Conservation (phyloP, 192 early-diverging fungal genomes). For the Linnemannia elongata region DNA sequence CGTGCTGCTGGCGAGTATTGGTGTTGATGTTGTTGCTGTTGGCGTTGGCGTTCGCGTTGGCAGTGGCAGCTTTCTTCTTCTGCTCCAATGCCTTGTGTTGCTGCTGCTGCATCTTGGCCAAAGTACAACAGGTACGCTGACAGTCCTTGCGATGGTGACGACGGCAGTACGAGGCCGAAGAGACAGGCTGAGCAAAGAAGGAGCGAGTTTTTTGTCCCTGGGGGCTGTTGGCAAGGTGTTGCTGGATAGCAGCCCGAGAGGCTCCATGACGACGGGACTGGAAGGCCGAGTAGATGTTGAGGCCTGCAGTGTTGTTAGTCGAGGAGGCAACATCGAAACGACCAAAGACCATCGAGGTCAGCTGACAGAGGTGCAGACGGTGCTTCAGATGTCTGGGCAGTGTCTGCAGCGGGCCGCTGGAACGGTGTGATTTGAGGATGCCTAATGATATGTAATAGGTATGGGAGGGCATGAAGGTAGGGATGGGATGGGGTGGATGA, state of each 20-base stretch:
- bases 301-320: slow-evolving; percentile 39
- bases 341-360: slow-evolving; percentile 70
- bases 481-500: not conserved
- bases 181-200: slow-evolving; percentile 49
- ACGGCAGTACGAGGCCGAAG: slow-evolving; percentile 56
- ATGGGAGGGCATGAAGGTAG: not conserved
- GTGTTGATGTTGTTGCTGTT: slow-evolving; percentile 9
- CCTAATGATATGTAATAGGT: slow-evolving; percentile 13
- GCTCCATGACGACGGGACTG: slow-evolving; percentile 35
- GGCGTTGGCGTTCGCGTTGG: slow-evolving; percentile 11
- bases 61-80: slow-evolving; percentile 28
- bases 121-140: slow-evolving; percentile 53
- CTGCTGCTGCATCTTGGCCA: slow-evolving; percentile 48
- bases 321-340: slow-evolving; percentile 63
- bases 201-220: slow-evolving; percentile 34
- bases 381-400: slow-evolving; percentile 61
- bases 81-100: slow-evolving; percentile 46
- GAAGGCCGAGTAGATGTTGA: slow-evolving; percentile 49
- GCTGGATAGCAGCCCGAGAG: slow-evolving; percentile 35
- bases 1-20: slow-evolving; percentile 21
- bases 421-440: slow-evolving; percentile 54
- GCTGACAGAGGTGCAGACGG: slow-evolving; percentile 66
- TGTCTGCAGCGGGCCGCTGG: slow-evolving; percentile 53
- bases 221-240: slow-evolving; percentile 23
- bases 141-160: slow-evolving; percentile 62